Base-by-base conservation (phyloP, 106 monocot species). In the Xerophyta viscosa region DNA sequence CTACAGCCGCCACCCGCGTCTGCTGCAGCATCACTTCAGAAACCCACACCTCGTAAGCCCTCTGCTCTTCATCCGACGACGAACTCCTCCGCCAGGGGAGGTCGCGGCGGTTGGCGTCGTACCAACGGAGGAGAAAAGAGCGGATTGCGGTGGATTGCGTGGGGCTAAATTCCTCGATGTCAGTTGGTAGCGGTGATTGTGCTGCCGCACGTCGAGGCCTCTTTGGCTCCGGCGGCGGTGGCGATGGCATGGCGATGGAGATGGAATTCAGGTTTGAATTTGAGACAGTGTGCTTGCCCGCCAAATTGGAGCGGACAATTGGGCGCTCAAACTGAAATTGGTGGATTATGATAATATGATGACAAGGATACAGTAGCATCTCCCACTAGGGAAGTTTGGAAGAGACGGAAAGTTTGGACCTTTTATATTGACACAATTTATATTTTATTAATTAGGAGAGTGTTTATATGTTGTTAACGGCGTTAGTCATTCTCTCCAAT, bases 1-100 rank as follows among this genome's bases (percentile, higher is more conserved):
- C 41, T 1, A 98, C 89, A 17, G 77, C 41, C 1, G 64, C 27
- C 8, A 98, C 98, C 47, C 86, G 54, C 4, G 89, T 98, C 66
- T 98, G 98, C 73, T 98, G 98, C 57, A 98, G 79, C 98, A 98
- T 98, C 37, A 90, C 66, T 64, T 98, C 98, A 41, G 89, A 89
- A 7, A 90, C 98, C 98, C 98, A 98, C 7, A 98, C 98, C 3
- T 65, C 86, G 31, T 98, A 98, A 0, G 98, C 98, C 27, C 77
- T 52, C 14, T 56, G 58, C 22, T 77, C 81, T 2, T 77, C 68
- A 2, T 48, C 49, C 2, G 3, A 4, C 22, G 25, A 18, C 8
- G 12, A n/a, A 25, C 9, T 29, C 29, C 23, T 26, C 63, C 77
- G 64, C 96, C 96, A 98, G 1, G 96, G 96, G 8, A 98, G 73